phyloP scores from a whole-genome alignment of 2,329 filamentous ascomycete species.

The Cryphonectria carpinicola region DNA sequence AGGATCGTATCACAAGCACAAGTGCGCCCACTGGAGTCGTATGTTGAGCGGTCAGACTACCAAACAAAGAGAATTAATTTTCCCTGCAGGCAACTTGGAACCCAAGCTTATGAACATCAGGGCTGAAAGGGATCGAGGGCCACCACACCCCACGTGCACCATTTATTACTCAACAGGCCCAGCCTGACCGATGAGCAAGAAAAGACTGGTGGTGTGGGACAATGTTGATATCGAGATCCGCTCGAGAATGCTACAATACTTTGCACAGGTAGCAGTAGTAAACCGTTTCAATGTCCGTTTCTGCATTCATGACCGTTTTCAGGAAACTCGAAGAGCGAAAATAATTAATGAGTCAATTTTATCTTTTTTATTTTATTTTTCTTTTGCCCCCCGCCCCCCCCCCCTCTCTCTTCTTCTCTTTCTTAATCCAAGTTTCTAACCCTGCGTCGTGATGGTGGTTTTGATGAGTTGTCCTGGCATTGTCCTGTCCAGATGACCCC shows the following conservation, averaged over 20 bases:
- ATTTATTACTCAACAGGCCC: not conserved
- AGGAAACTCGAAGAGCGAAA: not conserved
- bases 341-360: not conserved
- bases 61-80: not conserved
- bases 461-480: conserved; percentile 29
- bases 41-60: not conserved
- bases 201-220: not conserved
- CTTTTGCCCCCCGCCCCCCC: not conserved
- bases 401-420: not conserved
- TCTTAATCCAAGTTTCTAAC: not conserved
- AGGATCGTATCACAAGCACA: not conserved
- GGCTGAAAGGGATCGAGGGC: not conserved
- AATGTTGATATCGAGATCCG: not conserved
- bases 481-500: conserved; percentile 22
- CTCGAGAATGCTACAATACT: not conserved
- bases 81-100: not conserved
- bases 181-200: not conserved
- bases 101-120: not conserved
- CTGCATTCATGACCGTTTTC: not conserved
- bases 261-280: not conserved
- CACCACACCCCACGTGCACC: not conserved
- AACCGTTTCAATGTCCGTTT: not conserved
- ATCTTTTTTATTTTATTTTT: not conserved
- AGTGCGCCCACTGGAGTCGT: not conserved
- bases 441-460: conserved; percentile 12